These are phyloP conservation scores for Ceratobasidium sp. DNA, from an alignment of 1,284 basidiomycete species.

Conservation along the genomic window DNA sequence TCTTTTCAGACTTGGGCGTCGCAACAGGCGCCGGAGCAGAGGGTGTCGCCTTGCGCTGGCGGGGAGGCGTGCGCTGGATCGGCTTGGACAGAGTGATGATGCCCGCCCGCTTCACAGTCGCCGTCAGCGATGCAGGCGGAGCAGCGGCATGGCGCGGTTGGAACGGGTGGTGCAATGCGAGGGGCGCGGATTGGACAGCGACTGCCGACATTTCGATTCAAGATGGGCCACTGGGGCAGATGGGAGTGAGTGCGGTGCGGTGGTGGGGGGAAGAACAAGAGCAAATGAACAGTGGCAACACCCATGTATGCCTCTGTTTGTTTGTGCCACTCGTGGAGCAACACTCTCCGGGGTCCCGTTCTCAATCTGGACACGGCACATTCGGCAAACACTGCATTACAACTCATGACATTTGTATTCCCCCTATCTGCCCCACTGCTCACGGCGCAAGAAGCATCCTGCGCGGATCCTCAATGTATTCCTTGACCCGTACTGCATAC, in stretches of 20 bases:
- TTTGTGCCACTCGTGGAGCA: constrained; percentile 3
- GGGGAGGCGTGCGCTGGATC: background rate
- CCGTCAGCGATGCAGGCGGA: background rate
- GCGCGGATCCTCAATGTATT: constrained; percentile 71
- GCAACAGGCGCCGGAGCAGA: background rate
- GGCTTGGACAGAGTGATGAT: constrained; percentile 37
- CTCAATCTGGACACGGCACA: constrained; percentile 7
- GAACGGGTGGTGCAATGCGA: constrained; percentile 7
- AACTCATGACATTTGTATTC: constrained; percentile 9
- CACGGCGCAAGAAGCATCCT: constrained; percentile 60
- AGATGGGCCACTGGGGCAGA: constrained; percentile 29
- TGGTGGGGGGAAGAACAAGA: constrained; percentile 15
- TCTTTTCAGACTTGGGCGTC: constrained; percentile 12
- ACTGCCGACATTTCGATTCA: constrained; percentile 17
- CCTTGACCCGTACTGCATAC: constrained; percentile 67
- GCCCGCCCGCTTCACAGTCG: constrained; percentile 23
- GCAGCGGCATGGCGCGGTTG: constrained; percentile 1
- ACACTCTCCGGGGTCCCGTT: background rate
- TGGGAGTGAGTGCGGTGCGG: background rate
- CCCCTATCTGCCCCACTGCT: constrained; percentile 27
- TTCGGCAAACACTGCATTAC: constrained; percentile 31
- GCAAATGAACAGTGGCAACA: constrained; percentile 29
- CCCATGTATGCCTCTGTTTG: constrained; percentile 1
- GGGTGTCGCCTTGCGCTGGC: constrained; percentile 1
- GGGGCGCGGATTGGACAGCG: constrained; percentile 12